phyloP scores from a whole-genome alignment of 495 filamentous ascomycete genomes.

The Ramalina intermedia region DNA sequence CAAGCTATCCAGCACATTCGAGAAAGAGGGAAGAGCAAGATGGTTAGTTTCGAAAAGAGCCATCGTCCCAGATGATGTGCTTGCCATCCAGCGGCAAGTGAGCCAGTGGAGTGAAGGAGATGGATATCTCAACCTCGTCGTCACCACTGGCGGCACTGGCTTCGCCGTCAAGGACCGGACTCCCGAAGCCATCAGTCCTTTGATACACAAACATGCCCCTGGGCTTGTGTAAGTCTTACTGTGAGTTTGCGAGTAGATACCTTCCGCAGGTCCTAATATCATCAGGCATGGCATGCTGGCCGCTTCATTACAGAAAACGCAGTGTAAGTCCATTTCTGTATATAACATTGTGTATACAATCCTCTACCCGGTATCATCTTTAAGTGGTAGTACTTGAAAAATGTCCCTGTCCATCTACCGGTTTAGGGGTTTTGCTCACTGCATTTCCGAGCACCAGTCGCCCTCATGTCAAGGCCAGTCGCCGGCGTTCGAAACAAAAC shows the following conservation, averaged over 20 bases:
- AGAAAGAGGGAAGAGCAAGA: constrained; percentile 39
- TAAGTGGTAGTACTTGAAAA: not conserved
- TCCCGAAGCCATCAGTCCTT: constrained; percentile 70
- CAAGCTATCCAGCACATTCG: constrained; percentile 52
- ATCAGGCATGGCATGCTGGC: constrained; percentile 81
- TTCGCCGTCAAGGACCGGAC: constrained; percentile 83
- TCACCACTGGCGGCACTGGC: constrained; percentile 86
- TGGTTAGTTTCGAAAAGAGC: constrained; percentile 55
- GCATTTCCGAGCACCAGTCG: constrained; percentile 40
- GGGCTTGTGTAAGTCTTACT: constrained; percentile 57
- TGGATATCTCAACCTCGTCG: constrained; percentile 53
- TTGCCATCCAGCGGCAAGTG: constrained; percentile 60
- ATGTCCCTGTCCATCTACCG: not conserved
- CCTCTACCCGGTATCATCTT: not conserved
- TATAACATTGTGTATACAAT: not conserved
- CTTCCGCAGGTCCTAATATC: constrained; percentile 17
- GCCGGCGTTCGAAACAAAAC: constrained; percentile 76
- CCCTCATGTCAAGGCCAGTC: constrained; percentile 92
- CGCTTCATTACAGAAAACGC: constrained; percentile 70
- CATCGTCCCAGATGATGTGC: constrained; percentile 69
- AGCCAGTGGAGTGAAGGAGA: constrained; percentile 46
- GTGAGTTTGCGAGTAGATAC: not conserved
- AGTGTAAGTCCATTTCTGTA: constrained; percentile 45
- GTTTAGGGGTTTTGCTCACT: not conserved
- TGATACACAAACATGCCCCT: constrained; percentile 77